Conservation (phyloP, 192 early-diverging fungal genomes). For the Backusella parvicylindrica region DNA sequence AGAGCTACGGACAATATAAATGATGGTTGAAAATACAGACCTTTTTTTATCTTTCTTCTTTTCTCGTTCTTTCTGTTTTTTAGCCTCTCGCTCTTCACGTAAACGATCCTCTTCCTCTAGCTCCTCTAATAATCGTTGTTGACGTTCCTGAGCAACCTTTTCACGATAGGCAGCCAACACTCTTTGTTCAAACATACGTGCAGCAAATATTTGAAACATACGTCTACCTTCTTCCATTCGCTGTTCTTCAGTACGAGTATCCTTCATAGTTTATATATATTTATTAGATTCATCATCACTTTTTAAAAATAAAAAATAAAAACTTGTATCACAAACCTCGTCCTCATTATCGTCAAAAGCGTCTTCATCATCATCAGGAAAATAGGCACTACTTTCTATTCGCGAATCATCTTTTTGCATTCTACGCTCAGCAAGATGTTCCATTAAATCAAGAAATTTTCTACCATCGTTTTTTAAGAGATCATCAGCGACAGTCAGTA, state of each 20-base stretch:
- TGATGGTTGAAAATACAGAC: constrained; percentile 30
- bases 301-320: no score
- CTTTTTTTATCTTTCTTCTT: constrained; percentile 75
- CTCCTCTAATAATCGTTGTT: constrained; percentile 83
- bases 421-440: constrained; percentile 85
- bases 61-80: constrained; percentile 63
- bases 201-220: constrained; percentile 96
- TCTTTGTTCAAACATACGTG: constrained; percentile 96
- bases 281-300: no score
- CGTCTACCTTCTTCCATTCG: constrained; percentile 89
- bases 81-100: constrained; percentile 52
- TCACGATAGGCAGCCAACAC: constrained; percentile 92
- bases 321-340: constrained; percentile 34
- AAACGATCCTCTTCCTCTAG: constrained; percentile 81
- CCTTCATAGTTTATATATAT: constrained; percentile 38
- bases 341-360: constrained; percentile 55
- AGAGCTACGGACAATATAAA: neutral
- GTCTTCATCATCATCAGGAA: constrained; percentile 54
- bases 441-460: constrained; percentile 97
- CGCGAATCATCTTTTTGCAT: constrained; percentile 73
- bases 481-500: constrained; percentile 79
- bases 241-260: constrained; percentile 76
- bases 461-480: constrained; percentile 89
- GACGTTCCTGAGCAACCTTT: constrained; percentile 88
- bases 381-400: constrained; percentile 48